Evolutionary conservation across 164 flowering plant genomes (phyloP).

Genomic region (Kingdonia uniflora): DNA sequence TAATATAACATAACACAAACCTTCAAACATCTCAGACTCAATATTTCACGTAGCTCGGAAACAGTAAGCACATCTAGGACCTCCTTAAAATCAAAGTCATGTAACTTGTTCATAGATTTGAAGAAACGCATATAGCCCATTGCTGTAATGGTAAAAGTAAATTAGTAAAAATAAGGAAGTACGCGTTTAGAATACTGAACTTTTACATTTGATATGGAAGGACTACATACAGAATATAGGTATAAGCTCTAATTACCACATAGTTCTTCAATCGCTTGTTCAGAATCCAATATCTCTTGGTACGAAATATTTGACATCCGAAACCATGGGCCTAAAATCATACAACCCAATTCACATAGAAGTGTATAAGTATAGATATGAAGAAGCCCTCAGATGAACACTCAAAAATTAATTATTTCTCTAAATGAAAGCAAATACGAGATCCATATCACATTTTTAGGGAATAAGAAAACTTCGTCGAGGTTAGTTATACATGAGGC

Average conservation of each 20-base stretch:
- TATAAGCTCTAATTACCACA: conserved; percentile 27
- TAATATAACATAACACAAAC: conserved; percentile 19
- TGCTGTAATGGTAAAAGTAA: conserved; percentile 33
- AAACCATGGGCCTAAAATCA: conserved; percentile 84
- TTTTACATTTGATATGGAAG: conserved; percentile 6
- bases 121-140: conserved; percentile 35
- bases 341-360: conserved; percentile 1
- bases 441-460: too few relatives aligned
- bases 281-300: conserved; percentile 51
- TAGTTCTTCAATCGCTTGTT: conserved; percentile 47
- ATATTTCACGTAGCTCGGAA: conserved; percentile 56
- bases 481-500: too few relatives aligned
- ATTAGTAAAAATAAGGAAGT: background rate
- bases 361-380: too few relatives aligned
- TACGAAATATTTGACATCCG: conserved; percentile 59
- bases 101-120: conserved; percentile 19
- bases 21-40: conserved; percentile 27
- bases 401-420: too few relatives aligned
- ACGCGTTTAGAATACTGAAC: conserved; percentile 1
- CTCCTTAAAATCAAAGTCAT: conserved; percentile 27
- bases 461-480: too few relatives aligned
- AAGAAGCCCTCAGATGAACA: background rate
- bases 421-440: too few relatives aligned
- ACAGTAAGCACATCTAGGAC: conserved; percentile 49
- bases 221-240: background rate